Percentiles rank a stretch among this genome's conserved stretches.
Conservation (phyloP, 345 rosid genomes). For the Reutealis trisperma region DNA sequence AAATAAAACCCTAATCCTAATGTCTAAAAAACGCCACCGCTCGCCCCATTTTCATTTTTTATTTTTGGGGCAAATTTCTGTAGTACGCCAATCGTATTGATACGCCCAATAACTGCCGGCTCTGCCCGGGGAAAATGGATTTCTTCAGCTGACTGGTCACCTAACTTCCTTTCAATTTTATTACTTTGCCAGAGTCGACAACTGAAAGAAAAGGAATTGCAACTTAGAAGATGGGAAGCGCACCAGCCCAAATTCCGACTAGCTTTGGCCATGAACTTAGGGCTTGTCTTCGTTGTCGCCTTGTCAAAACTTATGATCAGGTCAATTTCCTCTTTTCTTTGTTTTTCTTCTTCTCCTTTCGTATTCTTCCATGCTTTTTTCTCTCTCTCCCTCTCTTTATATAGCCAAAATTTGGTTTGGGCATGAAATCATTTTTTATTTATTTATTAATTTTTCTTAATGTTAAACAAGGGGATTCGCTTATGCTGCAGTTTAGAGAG, state of each 20-base stretch:
- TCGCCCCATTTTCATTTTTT: too few species aligned
- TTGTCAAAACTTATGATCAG: slow-evolving; percentile 89
- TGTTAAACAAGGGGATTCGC: background rate
- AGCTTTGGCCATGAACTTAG: slow-evolving; percentile 89
- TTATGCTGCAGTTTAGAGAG: slow-evolving; percentile 53
- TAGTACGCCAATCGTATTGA: too few species aligned
- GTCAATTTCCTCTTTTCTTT: slow-evolving; percentile 17
- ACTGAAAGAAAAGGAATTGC: too few species aligned
- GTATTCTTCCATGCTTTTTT: background rate
- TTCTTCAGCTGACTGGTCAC: too few species aligned
- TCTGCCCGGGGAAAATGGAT: too few species aligned
- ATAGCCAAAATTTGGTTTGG: background rate
- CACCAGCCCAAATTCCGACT: slow-evolving; percentile 87
- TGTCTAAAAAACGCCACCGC: too few species aligned
- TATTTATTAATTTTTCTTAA: background rate
- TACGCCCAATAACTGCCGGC: too few species aligned
- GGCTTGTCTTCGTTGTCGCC: slow-evolving; percentile 88
- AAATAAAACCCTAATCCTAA: too few species aligned
- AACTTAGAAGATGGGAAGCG: slow-evolving; percentile 41
- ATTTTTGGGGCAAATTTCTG: too few species aligned
- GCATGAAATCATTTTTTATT: background rate
- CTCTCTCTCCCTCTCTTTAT: background rate
- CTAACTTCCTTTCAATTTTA: too few species aligned
- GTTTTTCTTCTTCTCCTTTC: background rate
- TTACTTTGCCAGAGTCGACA: too few species aligned